Base-by-base conservation (phyloP, 305 asterid genomes). In the Fraxinus sp. region DNA sequence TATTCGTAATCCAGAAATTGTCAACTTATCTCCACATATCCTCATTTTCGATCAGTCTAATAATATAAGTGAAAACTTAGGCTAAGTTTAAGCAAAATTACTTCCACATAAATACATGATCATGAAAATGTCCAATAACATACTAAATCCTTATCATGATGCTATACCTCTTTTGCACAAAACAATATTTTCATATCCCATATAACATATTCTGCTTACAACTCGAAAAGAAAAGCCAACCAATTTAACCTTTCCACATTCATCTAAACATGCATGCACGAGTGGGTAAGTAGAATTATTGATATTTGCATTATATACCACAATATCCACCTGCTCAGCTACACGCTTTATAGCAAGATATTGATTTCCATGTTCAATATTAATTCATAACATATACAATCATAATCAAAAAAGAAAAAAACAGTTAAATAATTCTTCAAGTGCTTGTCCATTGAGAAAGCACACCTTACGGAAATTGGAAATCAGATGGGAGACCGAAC, bases 381-480 rank as follows among this genome's bases (percentile, higher is more conserved):
- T 66, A 24, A 28, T 13, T 16, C 36, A 26, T 66, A 26, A 66
- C 36, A 66, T 13, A 66, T 10, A 1, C 36, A 70, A 28, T 70
- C 41, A 70, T 70, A 70, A 13, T 2, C 41, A 1, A 14, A 30
- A 24, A 70, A 4, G 1, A 16, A 52, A 52, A 55, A 55, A 55
- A 70, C 9, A 16, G 75, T 30, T 5, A 11, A 28, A 46, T 64
- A 74, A 70, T 1, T 28, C 13, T 24, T 68, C 46, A 77, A 44
- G 72, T 70, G 41, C 30, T n/a, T 7, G n/a, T 70, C 22, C 76
- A 70, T 14, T 32, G 78, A 62, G 66, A 74, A 82, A 20, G 79
- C 77, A 86, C 88, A 94, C 99, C 98, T 94, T 96, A 16, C 96
- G 91, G 86, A 96, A 94, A 91, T 91, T 91, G 81, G 98, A 87